These are phyloP conservation scores for Umbellularia californica DNA, from an alignment of 164 flowering plant species.

Conservation along the genomic window DNA sequence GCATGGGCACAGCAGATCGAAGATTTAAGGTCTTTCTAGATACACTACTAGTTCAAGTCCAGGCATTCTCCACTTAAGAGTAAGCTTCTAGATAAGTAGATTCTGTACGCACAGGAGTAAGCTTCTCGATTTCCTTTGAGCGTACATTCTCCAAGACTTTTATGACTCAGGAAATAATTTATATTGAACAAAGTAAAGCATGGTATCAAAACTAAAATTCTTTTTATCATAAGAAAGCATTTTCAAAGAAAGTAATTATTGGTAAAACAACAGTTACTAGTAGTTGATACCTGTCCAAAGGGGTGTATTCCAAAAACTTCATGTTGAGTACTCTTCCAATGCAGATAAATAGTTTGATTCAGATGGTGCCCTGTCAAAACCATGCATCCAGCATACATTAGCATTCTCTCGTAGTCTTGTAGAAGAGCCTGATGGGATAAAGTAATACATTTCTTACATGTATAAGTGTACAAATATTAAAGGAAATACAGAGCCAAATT, in stretches of 20 bases:
- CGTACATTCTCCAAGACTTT: slow-evolving; percentile 78
- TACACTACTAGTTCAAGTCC: too few relatives aligned
- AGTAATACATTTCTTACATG: background rate
- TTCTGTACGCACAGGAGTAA: slow-evolving; percentile 70
- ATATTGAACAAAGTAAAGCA: slow-evolving; percentile 40
- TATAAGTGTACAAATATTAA: background rate
- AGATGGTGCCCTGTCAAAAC: background rate
- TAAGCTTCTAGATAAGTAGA: too few relatives aligned
- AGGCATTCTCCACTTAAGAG: too few relatives aligned
- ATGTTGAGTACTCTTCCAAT: slow-evolving; percentile 25
- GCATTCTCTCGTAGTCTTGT: background rate
- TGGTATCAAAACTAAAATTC: background rate
- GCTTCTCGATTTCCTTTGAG: slow-evolving; percentile 84
- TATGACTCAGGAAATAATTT: slow-evolving; percentile 59
- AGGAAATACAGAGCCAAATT: background rate
- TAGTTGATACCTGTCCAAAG: slow-evolving; percentile 57
- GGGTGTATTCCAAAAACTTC: slow-evolving; percentile 86
- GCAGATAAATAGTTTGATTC: background rate
- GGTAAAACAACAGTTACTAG: background rate
- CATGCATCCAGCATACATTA: background rate
- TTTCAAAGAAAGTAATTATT: background rate
- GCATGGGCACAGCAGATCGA: too few relatives aligned
- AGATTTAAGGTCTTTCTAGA: too few relatives aligned
- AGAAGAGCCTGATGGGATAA: background rate
- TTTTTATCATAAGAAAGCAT: background rate